A percentile compares a stretch with the other conserved stretches of the same genome.
Conservation (phyloP, 2,329 filamentous ascomycete genomes). For the Penicillium sp. region DNA sequence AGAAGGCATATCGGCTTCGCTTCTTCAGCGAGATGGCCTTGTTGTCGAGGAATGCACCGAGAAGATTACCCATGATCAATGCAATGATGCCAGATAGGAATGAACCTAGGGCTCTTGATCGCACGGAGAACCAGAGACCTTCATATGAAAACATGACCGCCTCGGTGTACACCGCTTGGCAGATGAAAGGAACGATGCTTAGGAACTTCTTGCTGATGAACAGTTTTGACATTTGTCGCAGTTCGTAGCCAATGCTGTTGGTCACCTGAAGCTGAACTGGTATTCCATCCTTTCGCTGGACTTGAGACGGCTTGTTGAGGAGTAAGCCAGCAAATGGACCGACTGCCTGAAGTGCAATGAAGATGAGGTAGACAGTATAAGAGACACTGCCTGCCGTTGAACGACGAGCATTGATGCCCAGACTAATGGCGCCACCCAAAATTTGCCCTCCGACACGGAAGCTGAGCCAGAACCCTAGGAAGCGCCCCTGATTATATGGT, state of each 20-base stretch:
- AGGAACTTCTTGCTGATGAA: conserved; percentile 65
- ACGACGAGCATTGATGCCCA: conserved; percentile 64
- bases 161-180: conserved; percentile 70
- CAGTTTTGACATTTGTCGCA: conserved; percentile 59
- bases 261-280: conserved; percentile 62
- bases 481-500: conserved; percentile 65
- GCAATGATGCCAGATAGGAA: conserved; percentile 70
- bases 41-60: conserved; percentile 67
- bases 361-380: conserved; percentile 68
- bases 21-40: conserved; percentile 55
- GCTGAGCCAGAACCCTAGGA: conserved; percentile 69
- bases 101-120: conserved; percentile 68
- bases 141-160: conserved; percentile 73
- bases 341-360: conserved; percentile 68
- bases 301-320: conserved; percentile 61
- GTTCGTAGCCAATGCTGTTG: conserved; percentile 58
- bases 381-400: conserved; percentile 65
- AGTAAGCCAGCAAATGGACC: conserved; percentile 67
- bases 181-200: conserved; percentile 67
- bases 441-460: conserved; percentile 66
- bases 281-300: conserved; percentile 66
- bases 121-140: conserved; percentile 68
- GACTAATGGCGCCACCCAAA: conserved; percentile 70
- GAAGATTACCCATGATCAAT: conserved; percentile 64
- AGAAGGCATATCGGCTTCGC: conserved; percentile 59